phyloP scores from a whole-genome alignment of 2,329 filamentous ascomycete genomes.

The Rhinocladiella mackenziei region DNA sequence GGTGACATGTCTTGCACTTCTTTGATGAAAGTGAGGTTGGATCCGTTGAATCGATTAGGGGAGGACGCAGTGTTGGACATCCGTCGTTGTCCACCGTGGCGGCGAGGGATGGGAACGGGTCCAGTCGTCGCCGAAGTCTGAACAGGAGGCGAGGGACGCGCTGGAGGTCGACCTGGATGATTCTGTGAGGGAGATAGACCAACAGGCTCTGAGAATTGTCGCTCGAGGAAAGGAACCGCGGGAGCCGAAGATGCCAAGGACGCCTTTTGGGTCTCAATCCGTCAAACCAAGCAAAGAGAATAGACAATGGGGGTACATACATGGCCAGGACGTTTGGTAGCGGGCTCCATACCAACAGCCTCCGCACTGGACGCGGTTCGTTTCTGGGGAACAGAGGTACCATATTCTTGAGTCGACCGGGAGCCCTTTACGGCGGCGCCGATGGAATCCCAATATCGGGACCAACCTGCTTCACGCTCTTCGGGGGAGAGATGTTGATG shows the following conservation, averaged over 20 bases:
- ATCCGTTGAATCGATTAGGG: constrained; percentile 39
- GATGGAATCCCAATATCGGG: constrained; percentile 18
- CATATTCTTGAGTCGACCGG: constrained; percentile 7
- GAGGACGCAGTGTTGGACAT: constrained; percentile 33
- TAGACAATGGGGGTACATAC: constrained; percentile 26
- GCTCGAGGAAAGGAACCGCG: constrained; percentile 25
- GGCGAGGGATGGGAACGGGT: constrained; percentile 29
- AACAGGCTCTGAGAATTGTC: constrained; percentile 27
- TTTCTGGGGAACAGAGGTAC: constrained; percentile 25
- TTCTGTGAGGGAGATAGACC: constrained; percentile 7
- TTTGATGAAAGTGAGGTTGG: constrained; percentile 33
- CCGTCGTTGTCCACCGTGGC: constrained; percentile 15
- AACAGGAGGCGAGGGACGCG: constrained; percentile 36
- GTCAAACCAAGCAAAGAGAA: constrained; percentile 28
- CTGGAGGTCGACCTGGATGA: constrained; percentile 6
- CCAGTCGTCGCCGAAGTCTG: constrained; percentile 32
- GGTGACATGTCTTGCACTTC: constrained; percentile 43
- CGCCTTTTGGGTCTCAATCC: constrained; percentile 16
- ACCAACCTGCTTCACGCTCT: constrained; percentile 23
- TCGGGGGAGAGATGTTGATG: constrained; percentile 21
- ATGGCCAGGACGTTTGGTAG: constrained; percentile 35
- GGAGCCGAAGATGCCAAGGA: constrained; percentile 22
- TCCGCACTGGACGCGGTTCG: constrained; percentile 22
- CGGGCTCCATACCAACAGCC: constrained; percentile 40
- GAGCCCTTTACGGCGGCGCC: constrained; percentile 13